Base-by-base conservation (phyloP, 768 basidiomycete species). In the Kwoniella sp. region DNA sequence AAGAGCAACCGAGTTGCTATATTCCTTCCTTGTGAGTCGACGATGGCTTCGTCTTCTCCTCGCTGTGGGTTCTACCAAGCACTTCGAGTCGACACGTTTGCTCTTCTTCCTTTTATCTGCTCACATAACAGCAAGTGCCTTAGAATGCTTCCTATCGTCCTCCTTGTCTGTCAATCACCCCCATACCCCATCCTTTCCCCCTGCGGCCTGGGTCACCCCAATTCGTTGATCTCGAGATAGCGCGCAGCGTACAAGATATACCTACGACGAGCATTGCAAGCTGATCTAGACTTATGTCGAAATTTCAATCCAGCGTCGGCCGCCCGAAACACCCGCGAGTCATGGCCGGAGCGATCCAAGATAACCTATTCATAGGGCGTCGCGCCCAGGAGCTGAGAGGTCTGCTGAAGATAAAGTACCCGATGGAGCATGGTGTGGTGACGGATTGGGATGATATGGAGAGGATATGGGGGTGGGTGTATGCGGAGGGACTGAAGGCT, bases 371-470 rank as follows among this genome's bases (percentile, higher is more conserved):
- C 82, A 97, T 99, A 63, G 96, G 96, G 2, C 85, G 90, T 74
- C 88, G 89, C 71, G 96, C 96, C 20, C 95, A 99, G 82, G 96
- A 98, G 76, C 90, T 93, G 71, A 85, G 96, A 59, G 96, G 96
- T 11, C 84, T 99, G 70, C 84, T 99, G 72, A 95, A 95, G 85
- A 94, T 98, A 74, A 95, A 94, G 82, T 99, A 98, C 79, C 96
- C 96, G 28, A 97, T 99, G 89, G 92, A 95, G 79, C 96, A 98
- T 81, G 96, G 96, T 13, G 93, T 99, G 65, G 96, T 99, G 30
- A 95, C 91, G 38, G 92, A 99, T 83, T 99, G 96, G 95, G 96
- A 99, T 79, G 96, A 99, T 78, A 99, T 99, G 96, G 96, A 99
- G 81, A 88, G 91, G 66, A 97, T 99, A 85, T 99, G 96, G 96